Evolutionary conservation across 495 filamentous ascomycete genomes (phyloP).

Genomic region (Trichocladium antarcticum): DNA sequence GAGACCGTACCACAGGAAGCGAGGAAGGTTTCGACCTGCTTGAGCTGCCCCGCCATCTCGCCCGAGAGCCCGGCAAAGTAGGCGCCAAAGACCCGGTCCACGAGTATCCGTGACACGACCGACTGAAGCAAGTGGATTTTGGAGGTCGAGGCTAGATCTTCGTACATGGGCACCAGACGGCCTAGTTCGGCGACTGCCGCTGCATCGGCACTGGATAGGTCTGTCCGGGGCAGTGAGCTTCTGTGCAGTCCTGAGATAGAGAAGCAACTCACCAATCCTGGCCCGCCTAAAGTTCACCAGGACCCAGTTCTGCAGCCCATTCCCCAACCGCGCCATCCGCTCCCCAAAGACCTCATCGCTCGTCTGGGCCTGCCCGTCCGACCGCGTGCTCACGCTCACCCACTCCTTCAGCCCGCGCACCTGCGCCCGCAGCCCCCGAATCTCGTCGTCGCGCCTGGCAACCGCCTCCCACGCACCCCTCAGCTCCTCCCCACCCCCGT

Average conservation of each 20-base stretch:
- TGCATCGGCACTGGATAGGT: slow-evolving; percentile 28
- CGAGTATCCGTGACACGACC: slow-evolving; percentile 39
- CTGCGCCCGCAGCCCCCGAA: slow-evolving; percentile 34
- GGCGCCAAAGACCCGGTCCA: slow-evolving; percentile 40
- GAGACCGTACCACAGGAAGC: slow-evolving; percentile 32
- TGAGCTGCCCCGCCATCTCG: slow-evolving; percentile 33
- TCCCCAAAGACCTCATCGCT: slow-evolving; percentile 46
- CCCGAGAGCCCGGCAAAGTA: slow-evolving; percentile 43
- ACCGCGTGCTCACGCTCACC: slow-evolving; percentile 41
- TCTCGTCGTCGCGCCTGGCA: slow-evolving; percentile 34
- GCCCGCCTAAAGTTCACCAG: slow-evolving; percentile 43
- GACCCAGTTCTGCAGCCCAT: slow-evolving; percentile 49
- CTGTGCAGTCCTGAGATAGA: neutral
- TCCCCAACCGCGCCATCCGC: slow-evolving; percentile 38
- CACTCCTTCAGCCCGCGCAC: slow-evolving; percentile 45
- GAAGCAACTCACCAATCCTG: slow-evolving; percentile 34
- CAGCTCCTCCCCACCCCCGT: slow-evolving; percentile 22
- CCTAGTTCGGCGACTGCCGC: slow-evolving; percentile 29
- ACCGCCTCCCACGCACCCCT: slow-evolving; percentile 29
- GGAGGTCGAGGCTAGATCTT: slow-evolving; percentile 34
- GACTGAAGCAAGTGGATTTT: slow-evolving; percentile 46
- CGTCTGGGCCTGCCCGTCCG: slow-evolving; percentile 33
- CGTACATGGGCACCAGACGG: slow-evolving; percentile 40
- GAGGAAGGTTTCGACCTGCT: slow-evolving; percentile 37
- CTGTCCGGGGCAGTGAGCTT: slow-evolving; percentile 19